Conservation (phyloP, 1,284 basidiomycete species). For the Erythrobasidium hasegawianum region DNA sequence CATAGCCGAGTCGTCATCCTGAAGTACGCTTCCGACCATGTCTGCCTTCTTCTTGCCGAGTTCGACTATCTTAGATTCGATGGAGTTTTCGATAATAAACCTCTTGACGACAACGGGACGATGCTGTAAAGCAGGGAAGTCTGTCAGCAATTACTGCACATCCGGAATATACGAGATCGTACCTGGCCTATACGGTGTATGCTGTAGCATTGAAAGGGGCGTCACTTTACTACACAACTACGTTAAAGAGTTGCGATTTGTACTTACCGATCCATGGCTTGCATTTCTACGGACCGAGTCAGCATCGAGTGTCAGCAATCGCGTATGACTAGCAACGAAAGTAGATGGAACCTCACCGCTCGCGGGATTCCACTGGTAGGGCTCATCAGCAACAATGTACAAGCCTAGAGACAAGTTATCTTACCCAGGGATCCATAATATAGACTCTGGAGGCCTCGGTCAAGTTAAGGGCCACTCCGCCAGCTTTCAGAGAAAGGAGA, state of each 20-base stretch:
- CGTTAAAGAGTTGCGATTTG: too few species aligned
- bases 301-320: too few species aligned
- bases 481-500: slow-evolving; percentile 88
- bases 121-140: slow-evolving; percentile 61
- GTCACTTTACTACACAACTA: too few species aligned
- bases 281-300: too few species aligned
- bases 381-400: too few species aligned
- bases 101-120: slow-evolving; percentile 91
- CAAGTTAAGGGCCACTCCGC: slow-evolving; percentile 64
- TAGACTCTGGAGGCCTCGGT: slow-evolving; percentile 75
- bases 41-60: slow-evolving; percentile 91
- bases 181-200: slow-evolving; percentile 54
- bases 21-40: slow-evolving; percentile 60
- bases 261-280: slow-evolving; percentile 74
- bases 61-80: slow-evolving; percentile 83
- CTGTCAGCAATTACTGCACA: not conserved
- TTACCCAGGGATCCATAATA: slow-evolving; percentile 49
- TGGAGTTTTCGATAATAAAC: slow-evolving; percentile 90
- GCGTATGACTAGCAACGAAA: too few species aligned
- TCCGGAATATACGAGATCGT: not conserved
- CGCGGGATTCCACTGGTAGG: slow-evolving; percentile 84
- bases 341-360: too few species aligned
- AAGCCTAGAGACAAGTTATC: too few species aligned
- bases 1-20: slow-evolving; percentile 60
- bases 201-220: too few species aligned